phyloP scores from a whole-genome alignment of 176 grass and related monocot species.

The Zizania latifolia region DNA sequence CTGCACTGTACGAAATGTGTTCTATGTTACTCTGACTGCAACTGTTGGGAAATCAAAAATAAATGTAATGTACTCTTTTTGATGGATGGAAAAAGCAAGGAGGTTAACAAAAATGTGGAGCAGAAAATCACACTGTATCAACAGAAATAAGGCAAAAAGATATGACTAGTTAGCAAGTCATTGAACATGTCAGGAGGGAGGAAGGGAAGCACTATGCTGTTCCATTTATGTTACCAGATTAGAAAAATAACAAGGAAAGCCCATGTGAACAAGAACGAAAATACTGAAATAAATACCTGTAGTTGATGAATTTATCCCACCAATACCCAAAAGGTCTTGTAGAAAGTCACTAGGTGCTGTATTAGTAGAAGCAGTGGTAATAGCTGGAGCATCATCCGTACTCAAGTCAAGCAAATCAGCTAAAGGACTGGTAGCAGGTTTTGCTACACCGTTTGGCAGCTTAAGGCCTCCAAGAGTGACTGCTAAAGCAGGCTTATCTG shows the following conservation, averaged over 20 bases:
- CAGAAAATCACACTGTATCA: neutral
- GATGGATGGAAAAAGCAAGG: neutral
- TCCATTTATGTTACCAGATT: neutral
- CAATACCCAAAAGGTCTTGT: constrained; percentile 76
- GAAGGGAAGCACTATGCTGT: neutral
- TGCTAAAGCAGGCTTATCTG: constrained; percentile 43
- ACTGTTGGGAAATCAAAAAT: neutral
- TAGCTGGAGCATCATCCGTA: constrained; percentile 54
- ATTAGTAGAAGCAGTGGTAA: constrained; percentile 33
- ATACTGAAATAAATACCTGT: constrained; percentile 47
- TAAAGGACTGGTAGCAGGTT: constrained; percentile 51
- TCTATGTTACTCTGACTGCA: neutral
- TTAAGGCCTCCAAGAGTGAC: constrained; percentile 51
- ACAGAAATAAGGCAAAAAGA: neutral
- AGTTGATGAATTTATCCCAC: constrained; percentile 43
- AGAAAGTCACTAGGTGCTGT: constrained; percentile 68
- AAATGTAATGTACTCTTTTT: neutral
- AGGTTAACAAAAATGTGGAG: neutral
- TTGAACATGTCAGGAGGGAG: neutral
- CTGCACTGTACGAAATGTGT: neutral
- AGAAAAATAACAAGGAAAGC: neutral
- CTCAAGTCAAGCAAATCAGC: constrained; percentile 84
- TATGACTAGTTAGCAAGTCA: neutral
- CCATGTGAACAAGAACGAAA: neutral
- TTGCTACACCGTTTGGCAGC: constrained; percentile 77